These are phyloP conservation scores for Pythium grandisporangium DNA, from an alignment of 352 stramenopile species.

Conservation along the genomic window DNA sequence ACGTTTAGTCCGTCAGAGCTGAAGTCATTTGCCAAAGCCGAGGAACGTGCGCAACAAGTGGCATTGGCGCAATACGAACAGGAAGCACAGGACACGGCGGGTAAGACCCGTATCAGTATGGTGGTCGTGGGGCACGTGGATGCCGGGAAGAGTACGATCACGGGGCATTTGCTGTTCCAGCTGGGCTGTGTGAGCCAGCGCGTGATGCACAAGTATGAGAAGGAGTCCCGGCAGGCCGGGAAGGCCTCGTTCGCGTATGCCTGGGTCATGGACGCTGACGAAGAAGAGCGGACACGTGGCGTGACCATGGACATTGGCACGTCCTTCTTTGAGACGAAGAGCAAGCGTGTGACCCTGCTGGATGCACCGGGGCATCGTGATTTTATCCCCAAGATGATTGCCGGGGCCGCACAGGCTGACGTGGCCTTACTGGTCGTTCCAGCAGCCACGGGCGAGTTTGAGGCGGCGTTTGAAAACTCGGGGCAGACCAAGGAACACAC, in stretches of 20 bases:
- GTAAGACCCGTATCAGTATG: constrained; percentile 87
- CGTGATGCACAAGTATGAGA: constrained; percentile 89
- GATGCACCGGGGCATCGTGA: constrained; percentile 96
- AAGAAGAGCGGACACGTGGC: constrained; percentile 88
- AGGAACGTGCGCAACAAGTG: constrained; percentile 58
- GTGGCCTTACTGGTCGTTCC: constrained; percentile 93
- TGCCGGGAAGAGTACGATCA: constrained; percentile 96
- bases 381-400: constrained; percentile 98
- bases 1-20: constrained; percentile 36
- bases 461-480: constrained; percentile 91
- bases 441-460: constrained; percentile 91
- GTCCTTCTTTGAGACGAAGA: constrained; percentile 86
- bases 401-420: constrained; percentile 87
- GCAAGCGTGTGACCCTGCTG: constrained; percentile 91
- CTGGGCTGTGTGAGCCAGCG: constrained; percentile 83
- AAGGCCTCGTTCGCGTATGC: constrained; percentile 95
- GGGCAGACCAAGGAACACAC: constrained; percentile 98
- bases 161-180: constrained; percentile 91
- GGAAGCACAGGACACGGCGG: constrained; percentile 22
- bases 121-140: constrained; percentile 97
- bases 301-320: constrained; percentile 97
- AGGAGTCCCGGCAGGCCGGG: constrained; percentile 82
- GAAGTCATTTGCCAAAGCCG: constrained; percentile 54
- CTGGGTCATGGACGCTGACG: constrained; percentile 91
- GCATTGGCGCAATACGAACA: constrained; percentile 30